Evolutionary conservation across 345 rosid genomes (phyloP).

Genomic region (Euphorbia pulcherrima): DNA sequence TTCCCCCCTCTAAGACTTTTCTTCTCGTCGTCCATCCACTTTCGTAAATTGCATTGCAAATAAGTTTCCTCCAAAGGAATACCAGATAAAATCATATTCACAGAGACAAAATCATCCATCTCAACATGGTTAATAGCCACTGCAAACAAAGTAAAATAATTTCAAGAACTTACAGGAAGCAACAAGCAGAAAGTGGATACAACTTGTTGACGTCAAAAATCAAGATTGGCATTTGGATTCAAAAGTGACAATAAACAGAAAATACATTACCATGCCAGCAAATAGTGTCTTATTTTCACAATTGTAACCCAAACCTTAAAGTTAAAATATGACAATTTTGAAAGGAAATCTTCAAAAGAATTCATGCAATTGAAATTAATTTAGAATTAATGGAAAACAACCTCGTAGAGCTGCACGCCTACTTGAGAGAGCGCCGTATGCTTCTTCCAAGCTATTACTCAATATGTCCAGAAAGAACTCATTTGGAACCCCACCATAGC

Average conservation of each 20-base stretch:
- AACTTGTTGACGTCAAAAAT: neutral
- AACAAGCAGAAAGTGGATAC: neutral
- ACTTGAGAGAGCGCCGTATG: conserved; percentile 33
- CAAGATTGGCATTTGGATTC: neutral
- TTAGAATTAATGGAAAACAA: conserved; percentile 18
- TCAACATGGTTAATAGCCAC: conserved; percentile 47
- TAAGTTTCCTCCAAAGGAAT: conserved; percentile 67
- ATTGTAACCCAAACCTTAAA: neutral
- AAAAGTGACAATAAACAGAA: neutral
- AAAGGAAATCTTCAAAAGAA: neutral
- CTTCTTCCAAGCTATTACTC: conserved; percentile 48
- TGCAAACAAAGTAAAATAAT: conserved; percentile 23
- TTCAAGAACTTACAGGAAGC: conserved; percentile 5
- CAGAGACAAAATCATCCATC: conserved; percentile 42
- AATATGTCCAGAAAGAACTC: conserved; percentile 47
- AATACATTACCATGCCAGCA: neutral
- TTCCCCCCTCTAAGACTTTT: conserved; percentile 53
- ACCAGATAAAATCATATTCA: conserved; percentile 58
- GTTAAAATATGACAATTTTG: neutral
- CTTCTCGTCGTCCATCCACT: conserved; percentile 39
- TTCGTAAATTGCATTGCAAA: conserved; percentile 44
- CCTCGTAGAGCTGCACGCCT: conserved; percentile 54
- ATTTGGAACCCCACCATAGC: conserved; percentile 74
- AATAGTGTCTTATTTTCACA: neutral
- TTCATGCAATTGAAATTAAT: neutral